A percentile compares a stretch with the other conserved stretches of the same genome.
Conservation (phyloP, 805 yeast genomes). For the Wickerhamomyces alni region DNA sequence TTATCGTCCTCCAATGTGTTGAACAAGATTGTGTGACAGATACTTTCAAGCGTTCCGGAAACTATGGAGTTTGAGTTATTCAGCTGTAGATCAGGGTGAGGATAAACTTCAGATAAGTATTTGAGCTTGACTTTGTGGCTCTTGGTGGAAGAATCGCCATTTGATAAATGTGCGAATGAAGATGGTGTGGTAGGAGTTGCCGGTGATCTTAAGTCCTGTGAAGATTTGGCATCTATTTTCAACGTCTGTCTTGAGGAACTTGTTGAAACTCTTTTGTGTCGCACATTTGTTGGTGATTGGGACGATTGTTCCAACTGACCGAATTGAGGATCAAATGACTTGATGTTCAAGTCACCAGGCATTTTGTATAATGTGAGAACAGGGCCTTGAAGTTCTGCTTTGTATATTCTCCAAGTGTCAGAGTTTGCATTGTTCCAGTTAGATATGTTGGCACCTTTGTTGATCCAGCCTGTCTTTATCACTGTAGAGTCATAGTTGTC, state of each 20-base stretch:
- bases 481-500: slow-evolving; percentile 33
- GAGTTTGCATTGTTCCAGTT: slow-evolving; percentile 17
- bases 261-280: slow-evolving; percentile 23
- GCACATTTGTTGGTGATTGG: slow-evolving; percentile 7
- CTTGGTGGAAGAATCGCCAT: background rate
- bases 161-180: too few relatives aligned
- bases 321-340: slow-evolving; percentile 29
- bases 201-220: slow-evolving; percentile 8
- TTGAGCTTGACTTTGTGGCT: slow-evolving; percentile 17
- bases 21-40: slow-evolving; percentile 70
- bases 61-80: slow-evolving; percentile 42
- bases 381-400: slow-evolving; percentile 70
- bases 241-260: slow-evolving; percentile 16
- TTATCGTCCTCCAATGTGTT: slow-evolving; percentile 36
- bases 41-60: slow-evolving; percentile 61
- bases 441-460: slow-evolving; percentile 34
- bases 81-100: slow-evolving; percentile 56
- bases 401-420: slow-evolving; percentile 37
- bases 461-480: slow-evolving; percentile 56
- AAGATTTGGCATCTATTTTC: slow-evolving; percentile 4
- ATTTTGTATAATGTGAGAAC: slow-evolving; percentile 55
- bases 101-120: slow-evolving; percentile 39
- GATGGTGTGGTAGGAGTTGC: slow-evolving; percentile 1
- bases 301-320: slow-evolving; percentile 2
- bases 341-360: slow-evolving; percentile 41